Conservation (phyloP, 352 stramenopile genomes). For the Paralagenidium karlingii region DNA sequence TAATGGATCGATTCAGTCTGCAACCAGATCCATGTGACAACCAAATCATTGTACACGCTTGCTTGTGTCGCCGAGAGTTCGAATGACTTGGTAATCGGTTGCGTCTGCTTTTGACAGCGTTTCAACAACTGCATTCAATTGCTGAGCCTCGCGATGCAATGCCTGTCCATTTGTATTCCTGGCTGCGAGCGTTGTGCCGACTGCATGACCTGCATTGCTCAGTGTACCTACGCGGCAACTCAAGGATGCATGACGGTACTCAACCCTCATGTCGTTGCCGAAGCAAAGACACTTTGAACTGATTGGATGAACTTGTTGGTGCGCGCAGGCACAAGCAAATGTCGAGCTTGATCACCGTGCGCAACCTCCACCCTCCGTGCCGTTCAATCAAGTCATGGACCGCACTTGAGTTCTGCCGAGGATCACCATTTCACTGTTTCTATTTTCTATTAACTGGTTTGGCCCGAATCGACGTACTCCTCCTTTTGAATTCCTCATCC, state of each 20-base stretch:
- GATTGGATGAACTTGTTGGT: not conserved
- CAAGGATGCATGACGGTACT: conserved; percentile 87
- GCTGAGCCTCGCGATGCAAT: conserved; percentile 54
- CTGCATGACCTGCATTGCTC: conserved; percentile 79
- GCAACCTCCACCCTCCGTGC: conserved; percentile 16
- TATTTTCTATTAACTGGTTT: too few species aligned
- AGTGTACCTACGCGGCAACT: conserved; percentile 86
- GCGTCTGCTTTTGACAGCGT: conserved; percentile 34
- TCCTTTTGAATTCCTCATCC: too few species aligned
- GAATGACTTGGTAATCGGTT: too few species aligned
- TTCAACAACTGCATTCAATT: conserved; percentile 91
- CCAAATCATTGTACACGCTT: conserved; percentile 72
- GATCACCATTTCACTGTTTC: too few species aligned
- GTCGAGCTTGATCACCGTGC: conserved; percentile 86
- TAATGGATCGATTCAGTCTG: conserved; percentile 86
- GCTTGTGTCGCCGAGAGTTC: too few species aligned
- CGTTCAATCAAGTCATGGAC: conserved; percentile 61
- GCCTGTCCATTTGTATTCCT: conserved; percentile 65
- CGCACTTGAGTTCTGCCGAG: too few species aligned
- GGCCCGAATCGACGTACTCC: too few species aligned
- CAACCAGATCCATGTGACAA: conserved; percentile 90
- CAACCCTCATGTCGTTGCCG: not conserved
- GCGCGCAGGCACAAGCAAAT: conserved; percentile 70
- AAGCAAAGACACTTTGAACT: not conserved
- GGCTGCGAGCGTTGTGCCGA: conserved; percentile 50